Evolutionary conservation across 2,329 filamentous ascomycete species (phyloP).

Genomic region (Penicillium aurantiogriseum): DNA sequence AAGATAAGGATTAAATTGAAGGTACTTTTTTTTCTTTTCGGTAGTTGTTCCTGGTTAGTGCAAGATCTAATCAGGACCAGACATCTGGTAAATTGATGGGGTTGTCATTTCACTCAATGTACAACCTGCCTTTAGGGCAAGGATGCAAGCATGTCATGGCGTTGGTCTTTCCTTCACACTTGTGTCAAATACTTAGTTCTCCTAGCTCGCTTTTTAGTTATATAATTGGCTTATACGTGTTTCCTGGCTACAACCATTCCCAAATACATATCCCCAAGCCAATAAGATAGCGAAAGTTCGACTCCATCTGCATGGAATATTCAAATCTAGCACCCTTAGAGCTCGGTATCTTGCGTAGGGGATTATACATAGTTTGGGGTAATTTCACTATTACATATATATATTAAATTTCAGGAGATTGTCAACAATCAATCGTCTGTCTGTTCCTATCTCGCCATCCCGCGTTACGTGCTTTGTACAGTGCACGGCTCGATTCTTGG

Average conservation of each 20-base stretch:
- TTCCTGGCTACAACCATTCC: neutral
- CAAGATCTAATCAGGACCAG: neutral
- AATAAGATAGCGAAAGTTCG: neutral
- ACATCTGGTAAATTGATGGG: neutral
- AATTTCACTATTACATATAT: no score
- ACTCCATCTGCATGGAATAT: neutral
- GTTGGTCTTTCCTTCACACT: constrained; percentile 20
- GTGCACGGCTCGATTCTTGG: no score
- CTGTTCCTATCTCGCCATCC: no score
- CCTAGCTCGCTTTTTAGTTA: constrained; percentile 15
- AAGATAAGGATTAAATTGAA: constrained; percentile 26
- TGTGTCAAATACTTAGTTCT: constrained; percentile 12
- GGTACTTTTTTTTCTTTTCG: neutral
- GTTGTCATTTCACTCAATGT: neutral
- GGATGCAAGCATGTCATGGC: constrained; percentile 25
- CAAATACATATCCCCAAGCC: neutral
- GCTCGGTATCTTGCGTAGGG: neutral
- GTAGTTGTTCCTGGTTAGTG: neutral
- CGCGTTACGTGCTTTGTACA: no score
- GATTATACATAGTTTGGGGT: no score
- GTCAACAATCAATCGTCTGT: no score
- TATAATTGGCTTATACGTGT: constrained; percentile 5
- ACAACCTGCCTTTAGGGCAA: constrained; percentile 9
- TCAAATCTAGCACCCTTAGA: neutral
- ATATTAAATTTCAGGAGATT: no score